Evolutionary conservation across 768 basidiomycete species (phyloP).

Genomic region (Suillus placidus): DNA sequence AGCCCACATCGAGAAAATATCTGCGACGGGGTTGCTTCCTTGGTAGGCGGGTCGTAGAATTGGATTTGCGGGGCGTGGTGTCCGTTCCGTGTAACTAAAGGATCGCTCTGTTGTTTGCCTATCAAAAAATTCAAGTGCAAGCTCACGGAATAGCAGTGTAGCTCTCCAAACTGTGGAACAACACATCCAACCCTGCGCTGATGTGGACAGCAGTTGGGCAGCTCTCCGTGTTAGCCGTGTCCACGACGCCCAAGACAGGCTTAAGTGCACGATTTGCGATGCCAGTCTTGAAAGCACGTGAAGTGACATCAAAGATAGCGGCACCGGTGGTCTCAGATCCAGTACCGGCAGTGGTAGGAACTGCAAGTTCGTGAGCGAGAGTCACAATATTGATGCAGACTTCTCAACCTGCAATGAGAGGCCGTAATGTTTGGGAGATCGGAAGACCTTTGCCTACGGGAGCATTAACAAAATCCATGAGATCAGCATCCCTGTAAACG

Average conservation of each 20-base stretch:
- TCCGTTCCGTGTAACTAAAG: conserved; percentile 83
- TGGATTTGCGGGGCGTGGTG: conserved; percentile 88
- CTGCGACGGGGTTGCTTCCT: conserved; percentile 91
- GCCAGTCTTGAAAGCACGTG: conserved; percentile 92
- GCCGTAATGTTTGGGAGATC: conserved; percentile 70
- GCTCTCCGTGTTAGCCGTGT: conserved; percentile 87
- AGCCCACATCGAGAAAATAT: conserved; percentile 96
- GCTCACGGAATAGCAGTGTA: conserved; percentile 91
- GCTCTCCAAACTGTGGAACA: conserved; percentile 95
- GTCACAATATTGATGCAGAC: neutral
- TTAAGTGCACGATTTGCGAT: conserved; percentile 92
- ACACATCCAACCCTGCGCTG: conserved; percentile 90
- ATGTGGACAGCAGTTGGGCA: conserved; percentile 95
- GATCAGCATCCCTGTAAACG: conserved; percentile 88
- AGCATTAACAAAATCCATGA: conserved; percentile 97
- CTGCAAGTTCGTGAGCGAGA: conserved; percentile 29
- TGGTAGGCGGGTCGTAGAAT: conserved; percentile 91
- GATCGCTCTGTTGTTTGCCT: conserved; percentile 12
- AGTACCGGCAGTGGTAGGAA: conserved; percentile 82
- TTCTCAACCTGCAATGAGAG: conserved; percentile 75
- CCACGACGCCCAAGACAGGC: conserved; percentile 84
- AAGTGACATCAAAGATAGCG: conserved; percentile 92
- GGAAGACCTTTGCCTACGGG: conserved; percentile 92
- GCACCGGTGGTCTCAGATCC: conserved; percentile 96
- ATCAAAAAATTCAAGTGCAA: neutral